Conservation (phyloP, 306 rosid genomes). For the Trifolium pratense region DNA sequence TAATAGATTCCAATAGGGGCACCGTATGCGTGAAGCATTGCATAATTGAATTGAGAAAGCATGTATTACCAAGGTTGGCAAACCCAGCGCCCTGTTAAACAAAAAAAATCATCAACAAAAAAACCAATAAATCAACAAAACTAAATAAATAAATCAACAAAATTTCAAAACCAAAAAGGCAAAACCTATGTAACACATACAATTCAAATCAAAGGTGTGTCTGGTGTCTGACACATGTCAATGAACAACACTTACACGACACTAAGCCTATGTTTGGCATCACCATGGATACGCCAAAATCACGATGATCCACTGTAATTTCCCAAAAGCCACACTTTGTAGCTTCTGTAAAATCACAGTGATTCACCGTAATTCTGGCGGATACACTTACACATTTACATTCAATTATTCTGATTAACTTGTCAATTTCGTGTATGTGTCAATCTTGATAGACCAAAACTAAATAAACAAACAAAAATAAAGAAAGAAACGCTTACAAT, state of each 20-base stretch:
- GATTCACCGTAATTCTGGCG: too few relatives aligned
- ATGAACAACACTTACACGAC: not conserved
- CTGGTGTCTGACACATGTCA: not conserved
- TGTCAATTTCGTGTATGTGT: not conserved
- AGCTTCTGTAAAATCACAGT: too few relatives aligned
- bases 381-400: not conserved
- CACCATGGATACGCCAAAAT: too few relatives aligned
- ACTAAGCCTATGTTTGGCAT: too few relatives aligned
- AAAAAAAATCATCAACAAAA: conserved; percentile 16
- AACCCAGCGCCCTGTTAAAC: conserved; percentile 84
- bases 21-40: conserved; percentile 94
- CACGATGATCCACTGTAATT: too few relatives aligned
- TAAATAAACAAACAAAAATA: not conserved
- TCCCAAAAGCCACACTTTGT: too few relatives aligned
- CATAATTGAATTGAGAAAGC: conserved; percentile 78
- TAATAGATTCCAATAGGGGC: conserved; percentile 70
- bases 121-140: too few relatives aligned
- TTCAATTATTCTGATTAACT: not conserved
- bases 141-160: not conserved
- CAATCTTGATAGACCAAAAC: not conserved
- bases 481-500: conserved; percentile 50
- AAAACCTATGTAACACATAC: not conserved
- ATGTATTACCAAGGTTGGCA: conserved; percentile 79
- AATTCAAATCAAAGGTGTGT: not conserved
- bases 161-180: too few relatives aligned